Conservation (phyloP, 495 filamentous ascomycete species). For the Aspergillus panamensis region DNA sequence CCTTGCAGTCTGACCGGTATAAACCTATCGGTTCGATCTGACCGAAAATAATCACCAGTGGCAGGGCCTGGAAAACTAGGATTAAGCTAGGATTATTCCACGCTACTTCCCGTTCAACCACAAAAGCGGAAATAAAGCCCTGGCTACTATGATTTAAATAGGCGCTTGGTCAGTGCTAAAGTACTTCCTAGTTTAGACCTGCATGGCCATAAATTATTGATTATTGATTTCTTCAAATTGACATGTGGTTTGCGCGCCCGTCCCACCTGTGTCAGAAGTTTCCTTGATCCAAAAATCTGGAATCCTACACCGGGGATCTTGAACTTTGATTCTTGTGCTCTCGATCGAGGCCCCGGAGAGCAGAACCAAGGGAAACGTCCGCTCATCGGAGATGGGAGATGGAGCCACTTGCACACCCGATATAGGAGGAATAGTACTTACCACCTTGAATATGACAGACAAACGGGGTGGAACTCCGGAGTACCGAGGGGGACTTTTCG, state of each 20-base stretch:
- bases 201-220: no score
- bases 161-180: no score
- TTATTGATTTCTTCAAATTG: background rate
- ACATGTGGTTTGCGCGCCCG: background rate
- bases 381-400: constrained; percentile 9
- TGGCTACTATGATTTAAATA: background rate
- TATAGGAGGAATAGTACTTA: constrained; percentile 7
- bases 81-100: background rate
- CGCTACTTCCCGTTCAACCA: background rate
- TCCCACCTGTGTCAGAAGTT: background rate
- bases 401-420: background rate
- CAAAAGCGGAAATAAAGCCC: background rate
- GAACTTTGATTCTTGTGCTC: background rate
- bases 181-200: no score
- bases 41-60: background rate
- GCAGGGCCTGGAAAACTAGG: background rate
- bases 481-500: background rate
- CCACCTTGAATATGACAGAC: background rate
- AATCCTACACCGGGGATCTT: background rate
- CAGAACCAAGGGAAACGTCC: background rate
- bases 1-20: background rate
- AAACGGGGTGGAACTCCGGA: constrained; percentile 4
- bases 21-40: background rate
- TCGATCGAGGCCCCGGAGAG: background rate
- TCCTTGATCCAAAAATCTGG: background rate